phyloP scores from a whole-genome alignment of 345 rosid species.

The Brassica cretica region DNA sequence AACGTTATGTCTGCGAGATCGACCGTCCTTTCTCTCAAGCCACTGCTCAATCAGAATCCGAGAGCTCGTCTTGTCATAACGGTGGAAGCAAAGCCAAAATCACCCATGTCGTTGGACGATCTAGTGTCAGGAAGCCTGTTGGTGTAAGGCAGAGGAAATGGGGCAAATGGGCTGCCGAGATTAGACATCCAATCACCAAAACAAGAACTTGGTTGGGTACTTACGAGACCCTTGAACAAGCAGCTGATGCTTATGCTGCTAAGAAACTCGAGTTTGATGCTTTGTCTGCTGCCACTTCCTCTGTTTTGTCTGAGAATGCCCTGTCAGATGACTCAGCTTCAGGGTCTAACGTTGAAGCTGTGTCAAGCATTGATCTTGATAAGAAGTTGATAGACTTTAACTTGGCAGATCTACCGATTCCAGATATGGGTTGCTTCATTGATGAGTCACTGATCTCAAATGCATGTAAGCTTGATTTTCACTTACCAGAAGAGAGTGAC shows the following conservation, averaged over 20 bases:
- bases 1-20: slow-evolving; percentile 65
- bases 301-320: slow-evolving; percentile 18
- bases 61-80: slow-evolving; percentile 54
- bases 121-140: slow-evolving; percentile 35
- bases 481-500: slow-evolving; percentile 54
- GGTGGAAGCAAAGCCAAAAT: slow-evolving; percentile 37
- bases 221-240: slow-evolving; percentile 76
- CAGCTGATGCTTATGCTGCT: slow-evolving; percentile 71
- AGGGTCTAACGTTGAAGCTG: slow-evolving; percentile 49
- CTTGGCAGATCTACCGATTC: slow-evolving; percentile 50
- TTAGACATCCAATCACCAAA: slow-evolving; percentile 68
- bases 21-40: slow-evolving; percentile 43
- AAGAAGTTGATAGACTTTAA: slow-evolving; percentile 4
- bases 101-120: slow-evolving; percentile 21
- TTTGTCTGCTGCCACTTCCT: slow-evolving; percentile 30
- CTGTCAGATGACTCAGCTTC: slow-evolving; percentile 33
- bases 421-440: slow-evolving; percentile 46
- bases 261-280: slow-evolving; percentile 73
- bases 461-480: slow-evolving; percentile 44
- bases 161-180: slow-evolving; percentile 99
- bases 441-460: slow-evolving; percentile 38
- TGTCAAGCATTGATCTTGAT: slow-evolving; percentile 32
- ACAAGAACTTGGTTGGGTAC: slow-evolving; percentile 91
- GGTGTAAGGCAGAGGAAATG: slow-evolving; percentile 95
- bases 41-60: slow-evolving; percentile 42